Evolutionary conservation across 2,329 filamentous ascomycete species (phyloP).

Genomic region (Cucurbitaria berberidis): DNA sequence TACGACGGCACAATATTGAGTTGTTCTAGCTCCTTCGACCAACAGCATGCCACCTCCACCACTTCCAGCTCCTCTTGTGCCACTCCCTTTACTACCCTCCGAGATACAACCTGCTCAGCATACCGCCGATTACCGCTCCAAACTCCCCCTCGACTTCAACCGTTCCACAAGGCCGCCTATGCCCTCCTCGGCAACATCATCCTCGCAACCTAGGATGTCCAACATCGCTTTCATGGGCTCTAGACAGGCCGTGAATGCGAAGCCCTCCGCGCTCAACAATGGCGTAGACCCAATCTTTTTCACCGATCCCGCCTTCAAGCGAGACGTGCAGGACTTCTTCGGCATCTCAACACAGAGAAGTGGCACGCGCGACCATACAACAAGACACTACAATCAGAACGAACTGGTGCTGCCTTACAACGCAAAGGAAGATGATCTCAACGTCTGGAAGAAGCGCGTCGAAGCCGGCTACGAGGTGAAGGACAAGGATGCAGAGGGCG

Average conservation of each 20-base stretch:
- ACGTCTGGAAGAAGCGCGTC: conserved; percentile 8
- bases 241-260: background rate
- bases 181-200: conserved; percentile 56
- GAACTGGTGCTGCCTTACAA: conserved; percentile 7
- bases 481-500: background rate
- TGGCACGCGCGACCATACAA: conserved; percentile 70
- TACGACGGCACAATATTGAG: conserved; percentile 52
- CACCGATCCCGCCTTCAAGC: conserved; percentile 9
- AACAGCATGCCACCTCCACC: background rate
- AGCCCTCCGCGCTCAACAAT: conserved; percentile 55
- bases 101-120: background rate
- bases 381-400: conserved; percentile 64
- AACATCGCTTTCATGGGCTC: background rate
- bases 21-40: background rate
- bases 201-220: background rate
- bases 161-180: conserved; percentile 40
- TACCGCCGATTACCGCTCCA: background rate
- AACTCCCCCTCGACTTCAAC: conserved; percentile 51
- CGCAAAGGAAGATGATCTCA: conserved; percentile 16
- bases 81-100: background rate
- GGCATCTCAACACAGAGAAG: conserved; percentile 74
- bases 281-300: conserved; percentile 71
- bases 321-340: conserved; percentile 14
- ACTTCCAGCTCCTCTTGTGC: background rate
- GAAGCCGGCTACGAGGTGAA: background rate